These are phyloP conservation scores for Linnemannia exigua DNA, from an alignment of 192 early-diverging fungal genomes.

Conservation along the genomic window DNA sequence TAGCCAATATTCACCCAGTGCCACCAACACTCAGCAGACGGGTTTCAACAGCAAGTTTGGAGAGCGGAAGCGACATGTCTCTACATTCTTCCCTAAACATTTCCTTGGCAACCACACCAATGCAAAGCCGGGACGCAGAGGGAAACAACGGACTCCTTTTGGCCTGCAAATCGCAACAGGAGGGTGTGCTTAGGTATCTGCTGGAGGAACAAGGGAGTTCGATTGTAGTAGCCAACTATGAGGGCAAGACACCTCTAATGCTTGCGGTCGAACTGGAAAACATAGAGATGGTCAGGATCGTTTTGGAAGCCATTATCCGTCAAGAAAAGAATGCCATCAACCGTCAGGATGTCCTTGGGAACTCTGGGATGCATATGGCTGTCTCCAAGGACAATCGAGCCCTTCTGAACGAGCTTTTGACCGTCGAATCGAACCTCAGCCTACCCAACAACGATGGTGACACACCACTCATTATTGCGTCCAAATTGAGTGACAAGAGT, in stretches of 20 bases:
- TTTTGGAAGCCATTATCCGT: constrained; percentile 22
- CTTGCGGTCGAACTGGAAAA: constrained; percentile 39
- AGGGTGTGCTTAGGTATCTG: constrained; percentile 35
- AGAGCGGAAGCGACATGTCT: constrained; percentile 18
- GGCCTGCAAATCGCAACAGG: constrained; percentile 51
- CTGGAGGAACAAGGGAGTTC: constrained; percentile 27
- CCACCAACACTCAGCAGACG: neutral
- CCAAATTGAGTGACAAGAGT: constrained; percentile 13
- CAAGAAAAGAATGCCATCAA: constrained; percentile 37
- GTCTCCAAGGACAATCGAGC: neutral
- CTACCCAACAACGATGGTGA: constrained; percentile 56
- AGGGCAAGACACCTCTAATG: constrained; percentile 59
- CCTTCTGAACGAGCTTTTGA: constrained; percentile 32
- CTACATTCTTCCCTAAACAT: constrained; percentile 11
- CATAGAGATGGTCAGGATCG: constrained; percentile 32
- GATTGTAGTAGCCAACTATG: constrained; percentile 51
- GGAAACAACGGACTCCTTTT: constrained; percentile 60
- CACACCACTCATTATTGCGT: constrained; percentile 43
- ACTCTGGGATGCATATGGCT: constrained; percentile 48
- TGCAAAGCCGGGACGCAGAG: constrained; percentile 53
- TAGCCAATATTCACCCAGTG: neutral
- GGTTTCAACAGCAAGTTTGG: constrained; percentile 23
- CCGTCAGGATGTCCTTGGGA: constrained; percentile 56
- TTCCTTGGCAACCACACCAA: constrained; percentile 15
- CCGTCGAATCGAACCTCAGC: constrained; percentile 33